Conservation (phyloP, 306 rosid genomes). For the Vigna reflexopilosa region DNA sequence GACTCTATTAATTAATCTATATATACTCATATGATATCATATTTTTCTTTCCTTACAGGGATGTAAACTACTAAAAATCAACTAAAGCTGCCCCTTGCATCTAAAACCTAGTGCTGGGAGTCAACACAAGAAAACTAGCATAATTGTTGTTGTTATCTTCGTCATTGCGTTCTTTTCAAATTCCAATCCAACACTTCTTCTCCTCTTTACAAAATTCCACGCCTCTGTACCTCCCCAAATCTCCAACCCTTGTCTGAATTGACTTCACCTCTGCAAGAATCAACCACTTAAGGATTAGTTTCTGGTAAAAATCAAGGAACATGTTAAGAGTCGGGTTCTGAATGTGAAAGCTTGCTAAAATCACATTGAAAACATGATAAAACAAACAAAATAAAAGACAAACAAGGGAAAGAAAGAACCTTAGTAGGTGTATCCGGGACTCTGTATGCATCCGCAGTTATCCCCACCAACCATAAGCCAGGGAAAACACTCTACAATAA, state of each 20-base stretch:
- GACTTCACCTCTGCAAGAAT: constrained; percentile 64
- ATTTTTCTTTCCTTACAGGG: constrained; percentile 53
- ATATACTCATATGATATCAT: constrained; percentile 34
- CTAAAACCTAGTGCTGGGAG: constrained; percentile 37
- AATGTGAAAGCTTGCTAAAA: too few relatives aligned
- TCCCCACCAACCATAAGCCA: constrained; percentile 91
- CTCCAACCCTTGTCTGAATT: background rate
- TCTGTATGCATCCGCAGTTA: constrained; percentile 71
- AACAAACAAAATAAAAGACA: background rate
- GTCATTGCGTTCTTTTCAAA: background rate
- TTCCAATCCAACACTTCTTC: constrained; percentile 37
- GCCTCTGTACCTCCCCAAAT: constrained; percentile 10
- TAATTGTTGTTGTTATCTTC: background rate
- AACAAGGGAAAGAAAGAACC: constrained; percentile 54
- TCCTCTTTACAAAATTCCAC: constrained; percentile 61
- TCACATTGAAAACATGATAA: too few relatives aligned
- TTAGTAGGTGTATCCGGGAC: constrained; percentile 68
- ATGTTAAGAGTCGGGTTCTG: too few relatives aligned
- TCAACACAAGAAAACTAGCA: constrained; percentile 47
- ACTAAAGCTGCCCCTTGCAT: constrained; percentile 53
- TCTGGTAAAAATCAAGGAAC: background rate
- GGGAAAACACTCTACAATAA: constrained; percentile 76
- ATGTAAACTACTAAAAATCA: constrained; percentile 49
- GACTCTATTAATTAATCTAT: constrained; percentile 52
- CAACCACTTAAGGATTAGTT: constrained; percentile 18